Conservation (phyloP, 2,329 filamentous ascomycete genomes). For the Alternaria arbusti region DNA sequence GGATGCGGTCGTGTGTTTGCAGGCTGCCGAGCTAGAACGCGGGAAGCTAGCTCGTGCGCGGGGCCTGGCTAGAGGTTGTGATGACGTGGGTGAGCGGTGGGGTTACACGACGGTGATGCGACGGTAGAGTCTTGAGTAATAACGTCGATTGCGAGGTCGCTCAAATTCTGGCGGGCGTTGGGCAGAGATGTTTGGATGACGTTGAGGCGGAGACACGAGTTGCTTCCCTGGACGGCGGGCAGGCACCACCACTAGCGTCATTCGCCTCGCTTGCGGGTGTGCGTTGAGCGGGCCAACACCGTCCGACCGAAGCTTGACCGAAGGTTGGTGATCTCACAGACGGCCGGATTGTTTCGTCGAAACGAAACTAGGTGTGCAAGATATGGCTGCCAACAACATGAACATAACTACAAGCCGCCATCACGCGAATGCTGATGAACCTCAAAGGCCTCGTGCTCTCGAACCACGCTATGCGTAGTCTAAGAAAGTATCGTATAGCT, state of each 20-base stretch:
- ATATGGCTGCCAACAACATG: neutral
- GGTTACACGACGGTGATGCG: slow-evolving; percentile 4
- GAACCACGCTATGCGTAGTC: neutral
- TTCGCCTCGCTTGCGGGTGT: slow-evolving; percentile 13
- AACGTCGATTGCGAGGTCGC: slow-evolving; percentile 6
- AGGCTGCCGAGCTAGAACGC: slow-evolving; percentile 40
- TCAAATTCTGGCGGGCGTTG: slow-evolving; percentile 20
- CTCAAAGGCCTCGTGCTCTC: neutral
- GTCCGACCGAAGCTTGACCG: slow-evolving; percentile 1
- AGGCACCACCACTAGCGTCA: slow-evolving; percentile 24
- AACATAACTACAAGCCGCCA: neutral
- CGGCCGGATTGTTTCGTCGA: neutral
- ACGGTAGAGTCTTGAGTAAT: slow-evolving; percentile 2
- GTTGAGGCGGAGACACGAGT: slow-evolving; percentile 34
- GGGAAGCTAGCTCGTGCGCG: slow-evolving; percentile 43
- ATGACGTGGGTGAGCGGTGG: slow-evolving; percentile 28
- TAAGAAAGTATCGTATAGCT: neutral
- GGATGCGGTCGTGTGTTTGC: slow-evolving; percentile 44
- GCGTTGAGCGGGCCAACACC: slow-evolving; percentile 5
- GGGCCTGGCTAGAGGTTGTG: slow-evolving; percentile 29
- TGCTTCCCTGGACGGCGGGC: slow-evolving; percentile 29
- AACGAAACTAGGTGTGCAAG: neutral
- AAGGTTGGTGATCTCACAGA: neutral
- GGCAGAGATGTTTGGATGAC: slow-evolving; percentile 44
- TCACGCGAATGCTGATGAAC: neutral